phyloP scores from a whole-genome alignment of 768 basidiomycete genomes.

The Rhodocollybia butyracea region DNA sequence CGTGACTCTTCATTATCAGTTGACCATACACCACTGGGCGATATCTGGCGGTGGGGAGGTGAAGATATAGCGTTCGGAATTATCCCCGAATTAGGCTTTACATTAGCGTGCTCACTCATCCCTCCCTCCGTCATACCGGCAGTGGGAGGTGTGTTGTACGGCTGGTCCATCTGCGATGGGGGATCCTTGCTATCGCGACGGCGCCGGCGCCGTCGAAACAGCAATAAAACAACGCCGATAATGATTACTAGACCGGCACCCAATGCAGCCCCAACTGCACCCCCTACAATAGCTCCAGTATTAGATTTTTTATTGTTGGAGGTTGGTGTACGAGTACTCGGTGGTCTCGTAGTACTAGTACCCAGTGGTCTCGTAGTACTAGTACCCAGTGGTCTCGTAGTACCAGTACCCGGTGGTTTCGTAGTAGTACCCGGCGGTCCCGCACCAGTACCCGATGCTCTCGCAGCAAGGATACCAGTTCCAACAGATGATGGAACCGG shows the following conservation, averaged over 20 bases:
- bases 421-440: too few relatives aligned
- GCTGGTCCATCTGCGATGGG: too few relatives aligned
- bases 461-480: too few relatives aligned
- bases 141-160: too few relatives aligned
- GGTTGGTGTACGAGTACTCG: too few relatives aligned
- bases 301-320: too few relatives aligned
- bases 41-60: background rate
- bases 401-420: too few relatives aligned
- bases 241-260: background rate
- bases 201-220: background rate
- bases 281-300: background rate
- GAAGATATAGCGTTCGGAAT: background rate
- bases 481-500: too few relatives aligned
- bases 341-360: too few relatives aligned
- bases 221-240: background rate
- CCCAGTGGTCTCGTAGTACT: too few relatives aligned
- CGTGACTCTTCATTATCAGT: background rate
- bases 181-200: background rate
- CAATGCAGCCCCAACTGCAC: background rate
- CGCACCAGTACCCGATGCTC: too few relatives aligned
- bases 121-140: background rate
- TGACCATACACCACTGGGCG: background rate
- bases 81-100: background rate
- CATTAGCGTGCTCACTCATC: background rate
- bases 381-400: too few relatives aligned